A percentile compares a stretch with the other conserved stretches of the same genome.
Conservation (phyloP, 2,329 filamentous ascomycete genomes). For the Aspergillus sp. region DNA sequence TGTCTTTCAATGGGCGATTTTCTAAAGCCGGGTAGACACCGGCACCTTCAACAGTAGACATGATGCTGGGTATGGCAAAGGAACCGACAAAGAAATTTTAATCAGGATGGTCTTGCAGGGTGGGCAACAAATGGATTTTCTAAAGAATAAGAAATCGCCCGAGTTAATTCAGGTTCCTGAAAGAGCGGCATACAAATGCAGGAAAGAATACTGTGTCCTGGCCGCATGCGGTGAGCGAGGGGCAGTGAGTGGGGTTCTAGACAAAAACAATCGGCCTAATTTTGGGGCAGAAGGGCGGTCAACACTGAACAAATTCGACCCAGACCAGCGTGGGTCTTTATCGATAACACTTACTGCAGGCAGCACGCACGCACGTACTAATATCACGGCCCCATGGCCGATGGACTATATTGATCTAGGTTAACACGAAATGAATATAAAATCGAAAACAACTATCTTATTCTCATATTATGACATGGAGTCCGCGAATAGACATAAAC, state of each 20-base stretch:
- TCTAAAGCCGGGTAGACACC: slow-evolving; percentile 68
- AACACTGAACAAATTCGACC: not conserved
- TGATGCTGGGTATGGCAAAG: slow-evolving; percentile 19
- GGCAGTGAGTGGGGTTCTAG: slow-evolving; percentile 5
- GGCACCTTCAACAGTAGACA: slow-evolving; percentile 29
- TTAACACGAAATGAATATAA: no score
- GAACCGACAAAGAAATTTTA: not conserved
- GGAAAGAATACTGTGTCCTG: slow-evolving; percentile 17
- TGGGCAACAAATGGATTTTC: not conserved
- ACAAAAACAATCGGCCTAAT: slow-evolving; percentile 5
- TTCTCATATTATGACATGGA: not conserved
- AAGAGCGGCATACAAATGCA: slow-evolving; percentile 8
- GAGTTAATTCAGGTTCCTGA: slow-evolving; percentile 5
- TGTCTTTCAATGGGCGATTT: slow-evolving; percentile 85
- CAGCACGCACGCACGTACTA: no score
- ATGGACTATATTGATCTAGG: no score
- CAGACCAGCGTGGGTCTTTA: slow-evolving; percentile 20
- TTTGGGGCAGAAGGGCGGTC: slow-evolving; percentile 11
- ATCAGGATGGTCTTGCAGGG: not conserved
- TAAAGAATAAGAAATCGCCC: not conserved
- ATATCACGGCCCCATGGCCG: not conserved
- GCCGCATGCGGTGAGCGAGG: slow-evolving; percentile 31
- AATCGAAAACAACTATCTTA: no score
- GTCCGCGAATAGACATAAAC: not conserved
- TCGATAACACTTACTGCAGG: slow-evolving; percentile 25